Evolutionary conservation across 306 rosid species (phyloP).

Genomic region (Malus fusca): DNA sequence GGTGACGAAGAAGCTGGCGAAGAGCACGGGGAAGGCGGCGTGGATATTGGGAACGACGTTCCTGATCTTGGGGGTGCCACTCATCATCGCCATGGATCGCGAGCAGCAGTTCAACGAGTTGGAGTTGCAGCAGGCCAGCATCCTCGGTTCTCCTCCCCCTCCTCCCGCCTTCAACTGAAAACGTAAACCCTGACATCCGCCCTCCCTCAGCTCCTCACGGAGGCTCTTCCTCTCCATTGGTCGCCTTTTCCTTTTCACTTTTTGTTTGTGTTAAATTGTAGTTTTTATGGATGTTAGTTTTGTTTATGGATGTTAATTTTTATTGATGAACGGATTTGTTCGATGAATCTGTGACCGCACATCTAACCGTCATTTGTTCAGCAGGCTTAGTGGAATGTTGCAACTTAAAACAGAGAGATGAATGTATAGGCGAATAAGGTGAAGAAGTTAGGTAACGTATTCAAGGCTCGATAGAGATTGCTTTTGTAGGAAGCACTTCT

Average conservation of each 20-base stretch:
- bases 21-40: slow-evolving; percentile 31
- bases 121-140: slow-evolving; percentile 23
- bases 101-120: slow-evolving; percentile 26
- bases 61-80: slow-evolving; percentile 23
- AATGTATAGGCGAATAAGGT: too few species aligned
- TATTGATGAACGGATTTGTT: too few species aligned
- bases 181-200: neutral
- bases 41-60: slow-evolving; percentile 27
- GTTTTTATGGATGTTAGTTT: neutral
- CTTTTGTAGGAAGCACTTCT: too few species aligned
- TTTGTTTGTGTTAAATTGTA: neutral
- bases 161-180: neutral
- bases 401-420: too few species aligned
- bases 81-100: slow-evolving; percentile 31
- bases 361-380: too few species aligned
- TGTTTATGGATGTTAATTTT: neutral
- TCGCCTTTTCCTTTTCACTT: neutral
- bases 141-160: slow-evolving; percentile 17
- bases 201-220: neutral
- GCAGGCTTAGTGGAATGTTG: too few species aligned
- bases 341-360: too few species aligned
- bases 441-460: too few species aligned
- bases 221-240: neutral
- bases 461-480: too few species aligned
- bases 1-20: slow-evolving; percentile 21